Conservation (phyloP, 1,284 basidiomycete genomes). For the Fomitopsis palustris region DNA sequence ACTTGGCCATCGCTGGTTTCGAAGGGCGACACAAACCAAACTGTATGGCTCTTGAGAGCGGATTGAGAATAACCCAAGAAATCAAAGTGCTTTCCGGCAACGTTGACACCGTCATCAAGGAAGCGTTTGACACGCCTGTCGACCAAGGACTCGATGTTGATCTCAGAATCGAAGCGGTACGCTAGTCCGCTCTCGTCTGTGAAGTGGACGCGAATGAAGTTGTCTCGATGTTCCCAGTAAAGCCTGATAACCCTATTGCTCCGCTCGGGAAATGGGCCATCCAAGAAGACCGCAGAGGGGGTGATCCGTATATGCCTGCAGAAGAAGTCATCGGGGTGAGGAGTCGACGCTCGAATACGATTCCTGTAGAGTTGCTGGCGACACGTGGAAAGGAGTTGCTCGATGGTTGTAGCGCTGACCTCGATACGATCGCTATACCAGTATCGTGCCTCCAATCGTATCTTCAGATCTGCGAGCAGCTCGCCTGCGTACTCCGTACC, state of each 20-base stretch:
- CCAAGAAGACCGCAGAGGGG: constrained; percentile 52
- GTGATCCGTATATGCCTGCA: constrained; percentile 55
- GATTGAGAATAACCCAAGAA: constrained; percentile 60
- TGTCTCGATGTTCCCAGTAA: constrained; percentile 45
- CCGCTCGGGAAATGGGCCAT: constrained; percentile 61
- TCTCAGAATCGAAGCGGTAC: constrained; percentile 47
- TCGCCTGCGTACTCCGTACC: constrained; percentile 34
- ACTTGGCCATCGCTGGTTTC: constrained; percentile 12
- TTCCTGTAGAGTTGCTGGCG: constrained; percentile 15
- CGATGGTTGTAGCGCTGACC: background rate
- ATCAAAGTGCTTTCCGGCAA: constrained; percentile 48
- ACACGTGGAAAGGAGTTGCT: constrained; percentile 10
- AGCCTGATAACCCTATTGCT: constrained; percentile 61
- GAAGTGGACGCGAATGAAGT: constrained; percentile 64
- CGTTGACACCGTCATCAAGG: constrained; percentile 40
- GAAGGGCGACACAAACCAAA: constrained; percentile 60
- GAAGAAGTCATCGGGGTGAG: constrained; percentile 38
- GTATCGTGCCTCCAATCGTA: constrained; percentile 27
- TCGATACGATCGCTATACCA: constrained; percentile 17
- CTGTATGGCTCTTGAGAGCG: constrained; percentile 48
- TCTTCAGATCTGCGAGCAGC: constrained; percentile 41
- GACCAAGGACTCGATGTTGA: constrained; percentile 48
- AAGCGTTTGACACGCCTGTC: constrained; percentile 38
- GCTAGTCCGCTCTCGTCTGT: constrained; percentile 51
- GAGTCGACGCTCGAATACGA: constrained; percentile 4